These are phyloP conservation scores for Botrytis elliptica DNA, from an alignment of 2,329 filamentous ascomycete genomes.

Conservation along the genomic window DNA sequence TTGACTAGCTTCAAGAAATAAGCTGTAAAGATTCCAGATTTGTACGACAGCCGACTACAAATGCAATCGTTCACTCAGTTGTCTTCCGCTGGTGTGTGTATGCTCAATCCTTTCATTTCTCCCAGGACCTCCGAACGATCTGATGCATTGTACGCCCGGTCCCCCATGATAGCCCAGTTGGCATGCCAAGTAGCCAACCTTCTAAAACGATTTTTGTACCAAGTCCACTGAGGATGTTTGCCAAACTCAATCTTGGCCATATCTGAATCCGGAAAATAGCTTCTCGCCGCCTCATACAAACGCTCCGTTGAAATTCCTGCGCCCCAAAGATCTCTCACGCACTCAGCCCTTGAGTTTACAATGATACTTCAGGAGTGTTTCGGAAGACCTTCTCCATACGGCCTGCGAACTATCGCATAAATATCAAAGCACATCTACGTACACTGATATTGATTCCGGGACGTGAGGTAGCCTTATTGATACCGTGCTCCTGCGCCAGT, in stretches of 20 bases:
- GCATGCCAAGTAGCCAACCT: not conserved
- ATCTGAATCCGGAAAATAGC: not conserved
- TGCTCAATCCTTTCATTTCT: not conserved
- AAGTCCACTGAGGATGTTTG: not conserved
- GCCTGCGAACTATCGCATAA: not conserved
- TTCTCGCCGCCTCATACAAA: not conserved
- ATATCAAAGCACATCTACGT: not conserved
- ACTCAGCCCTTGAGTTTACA: not conserved
- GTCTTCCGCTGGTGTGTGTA: not conserved
- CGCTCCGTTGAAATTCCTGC: not conserved
- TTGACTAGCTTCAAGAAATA: not conserved
- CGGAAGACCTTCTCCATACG: not conserved
- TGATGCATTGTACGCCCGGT: not conserved
- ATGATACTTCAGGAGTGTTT: not conserved
- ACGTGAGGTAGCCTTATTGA: not conserved
- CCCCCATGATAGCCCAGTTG: not conserved
- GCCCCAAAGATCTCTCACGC: not conserved
- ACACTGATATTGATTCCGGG: not conserved
- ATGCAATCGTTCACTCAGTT: not conserved
- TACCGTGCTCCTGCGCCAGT: not conserved
- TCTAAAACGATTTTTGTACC: not conserved
- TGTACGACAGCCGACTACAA: not conserved
- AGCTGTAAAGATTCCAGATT: not conserved
- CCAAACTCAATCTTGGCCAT: not conserved
- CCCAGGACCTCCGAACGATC: not conserved